Conservation (phyloP, 2,329 filamentous ascomycete genomes). For the Herpotrichia juniperi region DNA sequence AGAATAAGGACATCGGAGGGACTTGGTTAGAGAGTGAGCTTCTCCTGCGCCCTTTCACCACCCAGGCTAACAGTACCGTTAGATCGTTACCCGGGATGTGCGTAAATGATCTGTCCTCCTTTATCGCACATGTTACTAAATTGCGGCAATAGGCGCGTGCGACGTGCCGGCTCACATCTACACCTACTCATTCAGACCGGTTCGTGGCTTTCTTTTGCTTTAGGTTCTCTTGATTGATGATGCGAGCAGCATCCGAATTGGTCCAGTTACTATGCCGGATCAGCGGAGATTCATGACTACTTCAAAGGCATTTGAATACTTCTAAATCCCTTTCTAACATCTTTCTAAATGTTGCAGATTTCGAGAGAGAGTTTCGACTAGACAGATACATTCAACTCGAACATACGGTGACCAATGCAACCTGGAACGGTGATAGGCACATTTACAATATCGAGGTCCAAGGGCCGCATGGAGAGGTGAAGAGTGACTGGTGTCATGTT, state of each 20-base stretch:
- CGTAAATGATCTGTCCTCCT: neutral
- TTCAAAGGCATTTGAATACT: too few relatives aligned
- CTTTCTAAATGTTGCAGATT: too few relatives aligned
- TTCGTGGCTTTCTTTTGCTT: too few relatives aligned
- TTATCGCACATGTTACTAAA: too few relatives aligned
- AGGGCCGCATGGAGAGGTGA: neutral
- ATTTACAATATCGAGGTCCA: slow-evolving; percentile 19
- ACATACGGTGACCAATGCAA: slow-evolving; percentile 32
- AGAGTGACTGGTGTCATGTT: slow-evolving; percentile 28
- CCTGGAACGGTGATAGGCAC: slow-evolving; percentile 46
- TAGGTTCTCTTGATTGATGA: too few relatives aligned
- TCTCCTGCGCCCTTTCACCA: too few relatives aligned
- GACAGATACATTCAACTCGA: slow-evolving; percentile 38
- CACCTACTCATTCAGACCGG: slow-evolving; percentile 43
- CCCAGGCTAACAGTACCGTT: too few relatives aligned
- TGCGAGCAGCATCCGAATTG: slow-evolving; percentile 46
- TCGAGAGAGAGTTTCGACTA: slow-evolving; percentile 41
- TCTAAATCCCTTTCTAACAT: too few relatives aligned
- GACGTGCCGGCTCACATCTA: slow-evolving; percentile 29
- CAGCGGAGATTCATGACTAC: slow-evolving; percentile 43
- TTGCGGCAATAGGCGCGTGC: neutral
- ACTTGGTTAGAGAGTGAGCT: too few relatives aligned
- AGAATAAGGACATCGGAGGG: too few relatives aligned
- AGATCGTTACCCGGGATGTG: too few relatives aligned
- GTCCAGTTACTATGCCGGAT: slow-evolving; percentile 41